These are phyloP conservation scores for Mollisiaceae sp. DNA, from an alignment of 2,329 filamentous ascomycete genomes.

Conservation along the genomic window DNA sequence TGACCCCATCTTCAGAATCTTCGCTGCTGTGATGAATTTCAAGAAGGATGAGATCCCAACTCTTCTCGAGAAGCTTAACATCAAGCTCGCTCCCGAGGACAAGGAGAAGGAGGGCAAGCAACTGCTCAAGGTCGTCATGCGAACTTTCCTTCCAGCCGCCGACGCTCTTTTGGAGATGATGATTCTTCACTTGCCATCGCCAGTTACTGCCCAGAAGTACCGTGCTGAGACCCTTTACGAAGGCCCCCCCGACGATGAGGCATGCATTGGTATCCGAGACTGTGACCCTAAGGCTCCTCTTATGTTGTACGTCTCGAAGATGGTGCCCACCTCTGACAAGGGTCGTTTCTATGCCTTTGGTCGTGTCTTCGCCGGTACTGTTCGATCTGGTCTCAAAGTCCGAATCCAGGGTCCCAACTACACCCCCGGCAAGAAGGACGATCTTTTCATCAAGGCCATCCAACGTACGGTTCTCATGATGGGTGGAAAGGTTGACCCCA, in stretches of 20 bases:
- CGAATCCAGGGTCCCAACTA: conserved; percentile 99
- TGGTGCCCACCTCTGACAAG: conserved; percentile 99
- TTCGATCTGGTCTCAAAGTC: conserved; percentile 97
- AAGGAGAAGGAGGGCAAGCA: conserved; percentile 95
- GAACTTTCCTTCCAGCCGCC: conserved; percentile 97
- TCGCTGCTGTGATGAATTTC: conserved; percentile 95
- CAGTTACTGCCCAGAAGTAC: conserved; percentile 94
- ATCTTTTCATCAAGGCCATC: conserved; percentile 98
- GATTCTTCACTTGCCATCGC: conserved; percentile 98
- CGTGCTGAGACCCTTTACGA: conserved; percentile 99
- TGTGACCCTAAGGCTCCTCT: conserved; percentile 97
- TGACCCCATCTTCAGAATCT: conserved; percentile 99
- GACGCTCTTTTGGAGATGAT: conserved; percentile 99
- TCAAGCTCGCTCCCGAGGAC: conserved; percentile 89
- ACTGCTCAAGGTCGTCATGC: conserved; percentile 97
- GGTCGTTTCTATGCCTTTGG: conserved; percentile 99
- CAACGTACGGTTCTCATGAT: conserved; percentile 99
- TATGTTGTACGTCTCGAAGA: conserved; percentile 99
- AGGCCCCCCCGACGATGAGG: conserved; percentile 91
- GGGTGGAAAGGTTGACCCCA: conserved; percentile 98
- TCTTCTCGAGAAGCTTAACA: conserved; percentile 89
- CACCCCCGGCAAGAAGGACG: conserved; percentile 96
- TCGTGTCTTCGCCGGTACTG: conserved; percentile 99
- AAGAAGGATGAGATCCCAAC: conserved; percentile 89
- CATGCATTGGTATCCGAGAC: conserved; percentile 95